Conservation (phyloP, 257 asterid species). For the Misopates orontium region DNA sequence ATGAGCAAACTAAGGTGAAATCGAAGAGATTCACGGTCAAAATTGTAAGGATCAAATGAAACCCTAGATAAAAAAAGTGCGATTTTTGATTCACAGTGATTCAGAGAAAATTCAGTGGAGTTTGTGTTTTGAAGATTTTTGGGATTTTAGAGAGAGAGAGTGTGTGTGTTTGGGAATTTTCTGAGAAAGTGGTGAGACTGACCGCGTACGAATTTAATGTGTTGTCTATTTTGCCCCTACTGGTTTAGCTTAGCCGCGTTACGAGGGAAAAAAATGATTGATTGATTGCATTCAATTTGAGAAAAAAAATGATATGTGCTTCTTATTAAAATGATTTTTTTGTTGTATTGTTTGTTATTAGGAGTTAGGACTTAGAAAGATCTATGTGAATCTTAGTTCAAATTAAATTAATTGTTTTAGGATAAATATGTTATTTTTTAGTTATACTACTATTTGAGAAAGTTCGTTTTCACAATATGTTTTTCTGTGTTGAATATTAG, state of each 20-base stretch:
- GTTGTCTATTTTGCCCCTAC: conserved; percentile 30
- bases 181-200: conserved; percentile 35
- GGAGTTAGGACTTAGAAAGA: no score
- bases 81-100: conserved; percentile 19
- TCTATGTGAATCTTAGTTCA: no score
- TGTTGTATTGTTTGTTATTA: no score
- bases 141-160: conserved; percentile 8
- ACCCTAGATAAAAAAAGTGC: background rate
- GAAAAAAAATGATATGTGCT: no score
- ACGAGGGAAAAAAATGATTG: background rate
- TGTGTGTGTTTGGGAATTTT: conserved; percentile 30
- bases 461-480: no score
- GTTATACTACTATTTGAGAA: no score
- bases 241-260: background rate
- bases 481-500: no score
- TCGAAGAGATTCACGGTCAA: background rate
- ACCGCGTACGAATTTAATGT: conserved; percentile 32
- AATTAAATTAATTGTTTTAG: no score
- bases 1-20: background rate
- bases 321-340: no score
- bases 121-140: conserved; percentile 12
- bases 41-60: conserved; percentile 15
- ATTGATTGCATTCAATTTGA: no score
- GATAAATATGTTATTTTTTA: no score
- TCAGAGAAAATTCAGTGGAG: conserved; percentile 44